Base-by-base conservation (phyloP, 352 stramenopile species). In the Globisporangium ultimum region DNA sequence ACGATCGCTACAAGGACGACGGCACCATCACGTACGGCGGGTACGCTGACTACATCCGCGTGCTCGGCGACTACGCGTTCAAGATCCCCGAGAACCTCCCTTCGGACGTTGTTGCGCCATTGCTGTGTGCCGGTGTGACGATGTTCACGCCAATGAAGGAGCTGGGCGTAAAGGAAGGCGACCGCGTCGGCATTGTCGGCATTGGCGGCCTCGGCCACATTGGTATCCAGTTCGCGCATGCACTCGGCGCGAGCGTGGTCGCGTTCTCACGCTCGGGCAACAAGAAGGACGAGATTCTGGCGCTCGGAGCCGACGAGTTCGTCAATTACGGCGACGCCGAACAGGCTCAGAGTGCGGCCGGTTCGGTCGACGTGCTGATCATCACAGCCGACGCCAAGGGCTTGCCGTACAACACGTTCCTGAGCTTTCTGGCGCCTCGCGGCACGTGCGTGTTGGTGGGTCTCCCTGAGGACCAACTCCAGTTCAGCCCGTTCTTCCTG, bases 111-210 rank as follows among this genome's bases (percentile, higher is more conserved):
- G 80, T 78, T 1, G 85, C 80, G 2, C 78, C 84, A 24, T 60
- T 97, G 42, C 59, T 97, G 51, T 97, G 89, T 66, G 88, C 86
- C n/a, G 88, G 88, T 36, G 84, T 86, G 55, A 96, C 88, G 0
- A 81, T 78, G 32, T 96, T 78, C 70, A 86, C 75, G 40, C 89
- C 88, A 10, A 64, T 95, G 43, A 77, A 76, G 62, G 63, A 78
- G 46, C 74, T 53, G 9, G 72, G 72, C 48, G 67, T 85, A 22
- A 68, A 84, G 61, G 32, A 58, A 5, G 77, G 75, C 17, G 61
- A 82, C 50, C 79, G 71, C 11, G 71, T 97, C 1, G 88, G 71
- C 12, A 69, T 97, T 14, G 67, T 88, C 5, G 89, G 89, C n/a
- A 84, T 96, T 55, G 89, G 89, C 18, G 89, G 89, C 8, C 69